Evolutionary conservation across 768 basidiomycete species (phyloP), one percentile per base, ranked within the genome.

Genomic region (Tylopilus intermedius): DNA sequence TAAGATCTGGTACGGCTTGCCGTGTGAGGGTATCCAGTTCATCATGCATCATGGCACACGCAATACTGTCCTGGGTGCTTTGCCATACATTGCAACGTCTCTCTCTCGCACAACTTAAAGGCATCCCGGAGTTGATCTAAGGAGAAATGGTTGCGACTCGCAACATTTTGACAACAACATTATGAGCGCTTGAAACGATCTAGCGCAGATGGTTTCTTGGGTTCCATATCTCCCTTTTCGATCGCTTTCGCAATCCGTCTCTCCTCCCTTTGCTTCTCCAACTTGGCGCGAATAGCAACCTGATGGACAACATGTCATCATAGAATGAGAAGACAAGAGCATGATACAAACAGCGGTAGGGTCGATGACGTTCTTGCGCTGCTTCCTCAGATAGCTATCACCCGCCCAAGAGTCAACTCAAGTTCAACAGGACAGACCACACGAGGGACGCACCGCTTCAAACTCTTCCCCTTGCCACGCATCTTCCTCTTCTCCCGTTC

Each of bases 291-390:
- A 51, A 87, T 78, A 1, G 84, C 82, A n/a, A 81, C 75, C 68
- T 80, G 21, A 4, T 47, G 45, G 8, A 10, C 42, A 48, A 38
- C 21, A 22, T 0, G 3, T 47, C 1, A 47, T 32, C 1, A 14
- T 49, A 60, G 27, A 30, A 27, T 26, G 4, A 30, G 4, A 30
- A 30, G 30, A 30, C 30, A 30, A 15, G 8, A 11, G 7, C 5
- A 38, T 14, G 8, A 27, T 13, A 73, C 79, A 50, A 50, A 90
- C 88, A 22, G 80, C 77, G 22, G 79, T 77, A 22, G 91, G 90
- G 66, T 97, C 94, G 56, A 97, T 81, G 45, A 97, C 90, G 63
- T 97, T 96, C 76, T 94, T 93, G 67, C 91, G 82, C 70, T 95
- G 89, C 74, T 94, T 96, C 62, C 90, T 79, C 56, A 96, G 68